Base-by-base conservation (phyloP, 2,329 filamentous ascomycete species). In the Verticillium dahliae region DNA sequence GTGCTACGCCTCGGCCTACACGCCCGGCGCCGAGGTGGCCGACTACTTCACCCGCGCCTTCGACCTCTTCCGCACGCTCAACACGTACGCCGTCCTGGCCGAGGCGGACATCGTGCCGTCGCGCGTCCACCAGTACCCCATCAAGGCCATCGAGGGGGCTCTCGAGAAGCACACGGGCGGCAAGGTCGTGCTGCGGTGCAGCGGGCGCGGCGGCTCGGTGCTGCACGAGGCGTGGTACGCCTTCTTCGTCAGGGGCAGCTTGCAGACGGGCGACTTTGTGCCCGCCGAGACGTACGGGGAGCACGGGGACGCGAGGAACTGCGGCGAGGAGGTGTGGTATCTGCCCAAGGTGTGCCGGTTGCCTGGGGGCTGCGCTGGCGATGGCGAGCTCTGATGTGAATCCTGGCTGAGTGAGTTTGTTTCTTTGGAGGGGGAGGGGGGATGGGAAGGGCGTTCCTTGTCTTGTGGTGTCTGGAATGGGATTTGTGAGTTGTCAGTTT, bases 1-100 rank as follows among this genome's bases (percentile, higher is more conserved):
- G 22, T 91, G 89, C 79, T 91, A 90, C 75, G 76, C 77, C 41
- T 75, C 81, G 61, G 82, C 83, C 68, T 76, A 79, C 70, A 64
- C 58, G 6, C 65, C 75, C 0, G 77, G 77, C n/a, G 33, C 75
- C 50, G 77, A 79, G 64, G 77, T 78, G 4, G 74, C 79, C 31
- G 77, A 80, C 69, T 80, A 79, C 71, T 79, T 79, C 63, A 66
- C 69, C 18, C 74, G 75, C n/a, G 77, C 76, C 10, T 73, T 76
- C 50, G 69, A 69, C 10, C 73, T 80, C 15, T 79, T 79, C 73
- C 69, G 69, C 54, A 73, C 68, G 64, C 71, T 80, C 38, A 77
- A 80, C 69, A 79, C 77, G 18, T 79, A 74, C 70, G 67, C 70
- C 45, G 76, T 75, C 15, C 73, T 80, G 15, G 59, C 70, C 63